Conservation (phyloP, 2,329 filamentous ascomycete species). For the Diaporthe sp. region DNA sequence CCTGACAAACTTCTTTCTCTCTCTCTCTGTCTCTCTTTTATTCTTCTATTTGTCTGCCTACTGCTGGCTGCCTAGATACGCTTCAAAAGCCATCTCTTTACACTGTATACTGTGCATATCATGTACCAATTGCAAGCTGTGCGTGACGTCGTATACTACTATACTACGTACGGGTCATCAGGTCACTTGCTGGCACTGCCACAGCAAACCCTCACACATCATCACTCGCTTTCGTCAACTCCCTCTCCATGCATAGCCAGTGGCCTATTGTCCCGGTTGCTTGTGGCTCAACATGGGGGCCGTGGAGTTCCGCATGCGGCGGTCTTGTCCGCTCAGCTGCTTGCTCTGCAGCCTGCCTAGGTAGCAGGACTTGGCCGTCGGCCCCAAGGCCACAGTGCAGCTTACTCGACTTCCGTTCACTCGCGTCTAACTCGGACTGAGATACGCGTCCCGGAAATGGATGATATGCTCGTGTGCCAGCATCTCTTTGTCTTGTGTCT, state of each 20-base stretch:
- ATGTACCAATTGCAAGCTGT: background rate
- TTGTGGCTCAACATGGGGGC: background rate
- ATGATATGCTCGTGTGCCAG: background rate
- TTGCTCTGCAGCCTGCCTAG: background rate
- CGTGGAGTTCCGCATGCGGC: slow-evolving; percentile 1
- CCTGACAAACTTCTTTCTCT: no score
- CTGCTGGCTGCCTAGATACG: no score
- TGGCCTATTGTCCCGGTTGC: background rate
- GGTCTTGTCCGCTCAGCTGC: background rate
- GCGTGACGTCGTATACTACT: no score
- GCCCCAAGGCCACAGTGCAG: background rate
- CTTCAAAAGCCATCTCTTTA: no score
- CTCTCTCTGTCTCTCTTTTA: no score
- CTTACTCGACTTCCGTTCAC: background rate
- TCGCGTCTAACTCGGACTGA: background rate
- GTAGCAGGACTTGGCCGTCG: background rate
- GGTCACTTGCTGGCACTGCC: background rate
- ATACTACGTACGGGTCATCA: no score
- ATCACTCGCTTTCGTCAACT: slow-evolving; percentile 8
- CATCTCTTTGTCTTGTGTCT: background rate
- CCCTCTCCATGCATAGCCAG: background rate
- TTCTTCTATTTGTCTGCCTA: no score
- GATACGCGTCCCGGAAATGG: slow-evolving; percentile 20
- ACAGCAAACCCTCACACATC: background rate
- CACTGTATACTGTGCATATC: no score